Percentiles rank a stretch among this genome's conserved stretches.
phyloP scores from a whole-genome alignment of 345 rosid genomes.

The Excoecaria cochinchinensis region DNA sequence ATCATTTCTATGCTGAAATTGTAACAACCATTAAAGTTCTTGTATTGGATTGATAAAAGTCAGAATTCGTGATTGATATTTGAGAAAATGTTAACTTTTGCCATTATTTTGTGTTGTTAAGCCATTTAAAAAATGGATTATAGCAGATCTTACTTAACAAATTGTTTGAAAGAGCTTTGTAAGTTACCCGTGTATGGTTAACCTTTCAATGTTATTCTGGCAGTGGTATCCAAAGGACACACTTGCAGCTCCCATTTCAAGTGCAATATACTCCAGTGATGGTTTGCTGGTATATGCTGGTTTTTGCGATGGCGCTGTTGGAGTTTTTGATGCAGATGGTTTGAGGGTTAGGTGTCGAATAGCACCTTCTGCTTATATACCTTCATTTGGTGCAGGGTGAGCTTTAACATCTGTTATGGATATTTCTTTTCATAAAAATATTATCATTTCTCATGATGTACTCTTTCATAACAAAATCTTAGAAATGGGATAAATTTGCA shows the following conservation, averaged over 20 bases:
- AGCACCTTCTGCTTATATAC: slow-evolving; percentile 48
- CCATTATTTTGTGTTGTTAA: too few relatives aligned
- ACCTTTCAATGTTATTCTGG: not conserved
- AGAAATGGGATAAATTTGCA: not conserved
- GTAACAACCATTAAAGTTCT: too few relatives aligned
- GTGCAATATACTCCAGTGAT: slow-evolving; percentile 53
- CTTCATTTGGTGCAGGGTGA: slow-evolving; percentile 33
- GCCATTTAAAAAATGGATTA: too few relatives aligned
- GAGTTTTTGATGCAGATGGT: slow-evolving; percentile 53
- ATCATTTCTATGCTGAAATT: too few relatives aligned
- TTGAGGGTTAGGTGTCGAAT: slow-evolving; percentile 48
- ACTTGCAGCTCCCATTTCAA: slow-evolving; percentile 46
- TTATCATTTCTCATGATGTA: too few relatives aligned
- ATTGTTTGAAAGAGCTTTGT: not conserved
- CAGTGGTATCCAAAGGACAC: slow-evolving; percentile 57
- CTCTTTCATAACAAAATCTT: not conserved
- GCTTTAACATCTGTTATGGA: not conserved
- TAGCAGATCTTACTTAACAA: not conserved
- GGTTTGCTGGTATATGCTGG: slow-evolving; percentile 42
- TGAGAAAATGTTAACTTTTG: too few relatives aligned
- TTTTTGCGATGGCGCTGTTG: slow-evolving; percentile 52
- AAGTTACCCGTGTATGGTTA: too few relatives aligned
- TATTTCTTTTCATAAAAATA: too few relatives aligned
- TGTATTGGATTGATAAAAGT: too few relatives aligned
- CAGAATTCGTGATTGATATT: too few relatives aligned